Evolutionary conservation across 805 yeast species (phyloP).

Genomic region (Yamadazyma philogaea): DNA sequence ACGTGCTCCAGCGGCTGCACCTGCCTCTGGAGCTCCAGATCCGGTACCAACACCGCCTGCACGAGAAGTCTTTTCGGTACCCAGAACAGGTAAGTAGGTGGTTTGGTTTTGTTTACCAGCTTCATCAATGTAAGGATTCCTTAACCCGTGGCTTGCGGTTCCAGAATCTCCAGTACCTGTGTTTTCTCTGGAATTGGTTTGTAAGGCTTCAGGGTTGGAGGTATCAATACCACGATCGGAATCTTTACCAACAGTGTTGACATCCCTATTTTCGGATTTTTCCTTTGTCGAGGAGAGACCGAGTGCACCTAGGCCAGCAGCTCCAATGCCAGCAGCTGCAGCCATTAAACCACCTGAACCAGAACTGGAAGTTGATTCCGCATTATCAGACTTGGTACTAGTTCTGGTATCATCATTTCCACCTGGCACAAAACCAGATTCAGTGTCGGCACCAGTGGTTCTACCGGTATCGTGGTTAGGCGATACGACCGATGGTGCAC

Average conservation of each 20-base stretch:
- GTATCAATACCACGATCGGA: not conserved
- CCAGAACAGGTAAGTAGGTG: constrained; percentile 2
- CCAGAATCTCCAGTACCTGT: no score
- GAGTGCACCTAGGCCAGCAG: constrained; percentile 4
- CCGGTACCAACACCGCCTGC: constrained; percentile 11
- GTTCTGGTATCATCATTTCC: not conserved
- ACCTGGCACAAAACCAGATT: not conserved
- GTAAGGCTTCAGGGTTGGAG: not conserved
- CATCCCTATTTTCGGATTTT: not conserved
- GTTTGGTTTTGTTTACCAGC: not conserved
- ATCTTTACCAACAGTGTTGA: not conserved
- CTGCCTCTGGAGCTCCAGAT: not conserved
- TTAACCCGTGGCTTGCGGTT: not conserved
- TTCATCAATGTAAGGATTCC: not conserved
- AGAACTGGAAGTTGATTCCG: not conserved
- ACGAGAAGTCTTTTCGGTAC: constrained; percentile 5
- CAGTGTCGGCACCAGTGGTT: not conserved
- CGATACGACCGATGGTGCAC: not conserved
- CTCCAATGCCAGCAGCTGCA: constrained; percentile 3
- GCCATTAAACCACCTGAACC: not conserved
- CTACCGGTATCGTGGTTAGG: no score
- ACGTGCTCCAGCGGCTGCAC: not conserved
- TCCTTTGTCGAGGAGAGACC: not conserved
- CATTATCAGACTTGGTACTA: not conserved
- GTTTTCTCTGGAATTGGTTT: not conserved